phyloP scores from a whole-genome alignment of 2,329 filamentous ascomycete species.

The Thielaviopsis populi region DNA sequence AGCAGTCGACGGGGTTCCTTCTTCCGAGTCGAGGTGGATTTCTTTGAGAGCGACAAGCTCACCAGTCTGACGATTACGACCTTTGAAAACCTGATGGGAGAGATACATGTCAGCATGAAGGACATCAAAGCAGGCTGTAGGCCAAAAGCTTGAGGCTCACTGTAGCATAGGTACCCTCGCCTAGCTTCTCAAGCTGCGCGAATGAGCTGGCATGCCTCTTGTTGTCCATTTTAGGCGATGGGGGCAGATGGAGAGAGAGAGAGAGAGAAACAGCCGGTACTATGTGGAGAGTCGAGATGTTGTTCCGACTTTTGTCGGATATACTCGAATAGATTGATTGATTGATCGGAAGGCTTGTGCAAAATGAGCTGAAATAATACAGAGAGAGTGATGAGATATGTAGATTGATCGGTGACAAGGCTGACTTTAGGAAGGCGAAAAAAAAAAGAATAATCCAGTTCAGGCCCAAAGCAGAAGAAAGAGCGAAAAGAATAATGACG shows the following conservation, averaged over 20 bases:
- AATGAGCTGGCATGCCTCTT: constrained; percentile 91
- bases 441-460: too few relatives aligned
- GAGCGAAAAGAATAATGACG: background rate
- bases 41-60: constrained; percentile 95
- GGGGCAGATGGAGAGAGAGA: constrained; percentile 8
- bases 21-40: constrained; percentile 96
- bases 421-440: background rate
- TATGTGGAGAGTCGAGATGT: background rate
- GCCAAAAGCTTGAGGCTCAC: constrained; percentile 36
- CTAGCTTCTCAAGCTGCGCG: constrained; percentile 97
- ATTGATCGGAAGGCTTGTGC: background rate
- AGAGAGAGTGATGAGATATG: background rate
- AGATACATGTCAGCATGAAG: background rate
- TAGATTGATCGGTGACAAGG: background rate
- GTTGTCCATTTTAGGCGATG: constrained; percentile 55
- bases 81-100: constrained; percentile 73
- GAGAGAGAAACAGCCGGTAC: constrained; percentile 16
- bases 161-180: constrained; percentile 96
- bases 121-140: background rate
- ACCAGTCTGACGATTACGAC: constrained; percentile 89
- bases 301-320: too few relatives aligned
- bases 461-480: background rate
- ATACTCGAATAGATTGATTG: too few relatives aligned
- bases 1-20: constrained; percentile 90
- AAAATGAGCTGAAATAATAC: background rate